These are phyloP conservation scores for Ophiosphaerella herpotricha DNA, from an alignment of 2,329 filamentous ascomycete species.

Conservation along the genomic window DNA sequence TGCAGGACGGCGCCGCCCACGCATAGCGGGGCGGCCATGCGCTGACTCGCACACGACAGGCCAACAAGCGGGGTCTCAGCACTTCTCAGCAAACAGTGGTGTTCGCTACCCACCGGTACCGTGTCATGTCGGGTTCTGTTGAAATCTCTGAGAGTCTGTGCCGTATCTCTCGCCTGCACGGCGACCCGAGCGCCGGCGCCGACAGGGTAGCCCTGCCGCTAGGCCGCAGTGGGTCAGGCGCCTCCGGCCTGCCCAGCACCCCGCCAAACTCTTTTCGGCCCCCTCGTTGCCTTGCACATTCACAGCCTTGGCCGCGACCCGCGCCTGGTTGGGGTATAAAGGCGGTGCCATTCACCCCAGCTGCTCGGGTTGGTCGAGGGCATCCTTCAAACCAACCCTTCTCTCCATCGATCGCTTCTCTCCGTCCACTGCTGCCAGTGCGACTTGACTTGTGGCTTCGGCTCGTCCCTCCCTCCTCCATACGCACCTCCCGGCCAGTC, in stretches of 20 bases:
- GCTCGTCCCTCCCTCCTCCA: constrained; percentile 18
- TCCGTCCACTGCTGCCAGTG: constrained; percentile 29
- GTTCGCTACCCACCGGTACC: not conserved
- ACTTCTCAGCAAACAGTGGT: constrained; percentile 4
- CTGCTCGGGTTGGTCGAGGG: constrained; percentile 15
- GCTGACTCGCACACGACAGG: constrained; percentile 21
- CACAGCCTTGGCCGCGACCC: constrained; percentile 28
- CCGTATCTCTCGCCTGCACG: constrained; percentile 21
- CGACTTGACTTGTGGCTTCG: constrained; percentile 27
- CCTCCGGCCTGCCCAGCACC: constrained; percentile 17
- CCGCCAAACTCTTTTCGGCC: constrained; percentile 16
- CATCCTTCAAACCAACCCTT: constrained; percentile 14
- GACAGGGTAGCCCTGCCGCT: constrained; percentile 14
- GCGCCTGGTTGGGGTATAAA: constrained; percentile 33
- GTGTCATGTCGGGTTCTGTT: constrained; percentile 11
- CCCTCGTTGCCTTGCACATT: constrained; percentile 22
- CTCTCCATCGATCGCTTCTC: constrained; percentile 8
- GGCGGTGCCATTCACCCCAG: constrained; percentile 20
- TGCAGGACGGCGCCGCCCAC: constrained; percentile 1
- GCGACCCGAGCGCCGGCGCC: constrained; percentile 29
- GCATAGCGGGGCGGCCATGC: not conserved
- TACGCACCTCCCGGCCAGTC: constrained; percentile 16
- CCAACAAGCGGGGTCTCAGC: constrained; percentile 29
- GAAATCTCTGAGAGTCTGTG: constrained; percentile 28
- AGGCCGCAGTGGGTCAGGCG: constrained; percentile 21